Evolutionary conservation across 1,284 basidiomycete genomes (phyloP).

Genomic region (Sanghuangporus baumii): DNA sequence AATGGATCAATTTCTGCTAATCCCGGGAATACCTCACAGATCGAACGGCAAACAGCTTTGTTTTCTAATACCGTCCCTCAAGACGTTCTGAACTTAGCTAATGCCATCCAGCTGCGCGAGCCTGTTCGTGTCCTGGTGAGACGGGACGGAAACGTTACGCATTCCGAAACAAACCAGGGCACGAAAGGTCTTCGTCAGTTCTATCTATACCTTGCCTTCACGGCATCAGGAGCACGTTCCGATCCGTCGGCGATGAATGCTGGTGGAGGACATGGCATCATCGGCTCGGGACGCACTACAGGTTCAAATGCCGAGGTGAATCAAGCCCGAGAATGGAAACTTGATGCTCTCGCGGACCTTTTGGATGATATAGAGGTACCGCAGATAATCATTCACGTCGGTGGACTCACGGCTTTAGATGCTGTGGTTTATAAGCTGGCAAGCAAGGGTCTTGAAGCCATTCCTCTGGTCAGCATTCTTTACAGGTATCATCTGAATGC

Average conservation of each 20-base stretch:
- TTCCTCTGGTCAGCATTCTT: slow-evolving; percentile 60
- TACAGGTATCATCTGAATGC: neutral
- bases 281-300: slow-evolving; percentile 79
- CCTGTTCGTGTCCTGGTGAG: slow-evolving; percentile 94
- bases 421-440: slow-evolving; percentile 87
- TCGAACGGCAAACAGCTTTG: slow-evolving; percentile 91
- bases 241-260: slow-evolving; percentile 49
- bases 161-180: slow-evolving; percentile 62
- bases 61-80: slow-evolving; percentile 95
- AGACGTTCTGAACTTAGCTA: slow-evolving; percentile 87
- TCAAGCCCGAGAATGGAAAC: slow-evolving; percentile 94
- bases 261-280: slow-evolving; percentile 76
- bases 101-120: slow-evolving; percentile 85
- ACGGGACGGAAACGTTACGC: slow-evolving; percentile 84
- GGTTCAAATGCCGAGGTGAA: slow-evolving; percentile 73
- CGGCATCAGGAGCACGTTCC: slow-evolving; percentile 64
- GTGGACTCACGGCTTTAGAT: slow-evolving; percentile 79
- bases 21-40: slow-evolving; percentile 28
- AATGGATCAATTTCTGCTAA: slow-evolving; percentile 28
- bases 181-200: slow-evolving; percentile 87
- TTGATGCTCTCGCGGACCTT: slow-evolving; percentile 90
- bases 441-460: slow-evolving; percentile 77
- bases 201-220: slow-evolving; percentile 90
- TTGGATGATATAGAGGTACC: slow-evolving; percentile 85
- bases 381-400: slow-evolving; percentile 87